phyloP scores from a whole-genome alignment of 2,329 filamentous ascomycete genomes.

The Colletotrichum agaves region DNA sequence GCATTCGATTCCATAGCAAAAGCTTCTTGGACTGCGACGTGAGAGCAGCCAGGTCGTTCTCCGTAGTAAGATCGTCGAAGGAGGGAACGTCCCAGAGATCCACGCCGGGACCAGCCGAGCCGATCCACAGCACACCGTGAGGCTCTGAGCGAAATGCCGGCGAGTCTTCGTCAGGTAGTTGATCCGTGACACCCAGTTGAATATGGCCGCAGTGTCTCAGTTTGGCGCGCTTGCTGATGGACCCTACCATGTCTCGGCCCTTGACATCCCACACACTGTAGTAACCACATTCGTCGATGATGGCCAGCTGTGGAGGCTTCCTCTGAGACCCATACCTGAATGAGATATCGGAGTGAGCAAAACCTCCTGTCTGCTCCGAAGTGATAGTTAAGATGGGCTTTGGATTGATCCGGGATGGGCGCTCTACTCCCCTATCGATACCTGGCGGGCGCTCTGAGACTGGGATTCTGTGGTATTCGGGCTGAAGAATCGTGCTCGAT shows the following conservation, averaged over 20 bases:
- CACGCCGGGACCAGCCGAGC: conserved; percentile 40
- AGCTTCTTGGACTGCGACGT: conserved; percentile 39
- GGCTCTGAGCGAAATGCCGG: conserved; percentile 47
- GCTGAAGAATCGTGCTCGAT: conserved; percentile 63
- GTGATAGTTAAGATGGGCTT: conserved; percentile 66
- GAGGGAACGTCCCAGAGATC: conserved; percentile 42
- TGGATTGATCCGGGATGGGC: conserved; percentile 63
- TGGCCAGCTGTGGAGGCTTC: conserved; percentile 69
- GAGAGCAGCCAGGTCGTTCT: conserved; percentile 20
- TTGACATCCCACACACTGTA: conserved; percentile 76
- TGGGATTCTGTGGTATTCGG: conserved; percentile 57
- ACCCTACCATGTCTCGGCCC: conserved; percentile 48
- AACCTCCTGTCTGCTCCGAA: conserved; percentile 62
- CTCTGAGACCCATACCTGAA: conserved; percentile 66
- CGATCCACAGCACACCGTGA: conserved; percentile 58
- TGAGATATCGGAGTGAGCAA: conserved; percentile 68
- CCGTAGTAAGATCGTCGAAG: conserved; percentile 26
- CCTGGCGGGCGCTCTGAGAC: conserved; percentile 40
- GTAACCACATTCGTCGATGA: conserved; percentile 72
- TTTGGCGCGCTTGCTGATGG: conserved; percentile 47
- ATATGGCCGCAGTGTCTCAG: conserved; percentile 57
- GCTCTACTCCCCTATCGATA: conserved; percentile 40
- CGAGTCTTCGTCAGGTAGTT: conserved; percentile 44
- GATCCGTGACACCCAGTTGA: conserved; percentile 49
- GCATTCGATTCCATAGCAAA: conserved; percentile 51